phyloP scores from a whole-genome alignment of 129 eudicot genomes.

The Helianthus tuberosus region DNA sequence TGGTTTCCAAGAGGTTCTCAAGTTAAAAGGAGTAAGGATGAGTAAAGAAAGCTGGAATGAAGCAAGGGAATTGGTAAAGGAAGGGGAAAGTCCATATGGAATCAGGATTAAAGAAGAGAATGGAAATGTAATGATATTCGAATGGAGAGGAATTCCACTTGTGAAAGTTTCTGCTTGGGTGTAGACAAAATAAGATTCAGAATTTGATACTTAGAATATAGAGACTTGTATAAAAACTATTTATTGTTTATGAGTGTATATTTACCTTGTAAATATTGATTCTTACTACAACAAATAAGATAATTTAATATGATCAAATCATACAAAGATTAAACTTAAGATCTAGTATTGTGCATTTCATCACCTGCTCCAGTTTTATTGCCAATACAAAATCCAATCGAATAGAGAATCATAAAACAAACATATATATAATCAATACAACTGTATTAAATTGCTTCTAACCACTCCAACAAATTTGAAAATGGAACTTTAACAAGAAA shows the following conservation, averaged over 20 bases:
- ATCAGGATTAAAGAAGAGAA: constrained; percentile 45
- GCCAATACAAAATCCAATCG: background rate
- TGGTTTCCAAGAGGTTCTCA: background rate
- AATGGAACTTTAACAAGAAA: too few relatives aligned
- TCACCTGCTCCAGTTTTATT: too few relatives aligned
- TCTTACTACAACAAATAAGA: background rate
- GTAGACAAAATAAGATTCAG: constrained; percentile 6
- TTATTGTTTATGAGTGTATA: background rate
- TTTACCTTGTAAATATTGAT: background rate
- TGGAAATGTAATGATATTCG: constrained; percentile 58
- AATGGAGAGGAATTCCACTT: constrained; percentile 59
- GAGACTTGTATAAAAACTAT: constrained; percentile 22
- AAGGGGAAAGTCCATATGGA: constrained; percentile 46
- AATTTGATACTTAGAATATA: constrained; percentile 1
- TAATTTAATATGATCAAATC: background rate
- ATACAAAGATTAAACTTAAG: background rate
- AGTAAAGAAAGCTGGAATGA: constrained; percentile 44
- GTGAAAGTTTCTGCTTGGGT: constrained; percentile 69
- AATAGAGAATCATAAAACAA: too few relatives aligned
- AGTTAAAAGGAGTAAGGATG: constrained; percentile 40
- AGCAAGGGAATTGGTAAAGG: constrained; percentile 60
- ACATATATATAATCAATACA: too few relatives aligned
- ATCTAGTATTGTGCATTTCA: background rate
- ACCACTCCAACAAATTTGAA: too few relatives aligned
- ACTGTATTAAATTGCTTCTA: too few relatives aligned